phyloP scores from a whole-genome alignment of 148 eudicot species.

The Hydrangea macrophylla region DNA sequence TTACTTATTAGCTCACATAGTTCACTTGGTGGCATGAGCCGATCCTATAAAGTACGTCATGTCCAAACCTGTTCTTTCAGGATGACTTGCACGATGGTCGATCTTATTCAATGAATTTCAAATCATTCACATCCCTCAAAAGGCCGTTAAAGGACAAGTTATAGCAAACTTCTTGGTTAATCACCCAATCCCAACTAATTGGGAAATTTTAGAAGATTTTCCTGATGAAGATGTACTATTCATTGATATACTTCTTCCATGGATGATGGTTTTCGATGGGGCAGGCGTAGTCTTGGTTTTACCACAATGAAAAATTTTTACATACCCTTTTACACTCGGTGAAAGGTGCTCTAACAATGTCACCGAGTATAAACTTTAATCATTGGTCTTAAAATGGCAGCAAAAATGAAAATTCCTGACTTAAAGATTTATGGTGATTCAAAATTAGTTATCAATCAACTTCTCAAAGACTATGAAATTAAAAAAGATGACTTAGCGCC shows the following conservation, averaged over 20 bases:
- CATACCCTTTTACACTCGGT: slow-evolving; percentile 1
- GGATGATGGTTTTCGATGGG: neutral
- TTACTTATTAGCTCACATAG: no score
- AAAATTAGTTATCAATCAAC: no score
- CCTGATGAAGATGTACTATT: slow-evolving; percentile 8
- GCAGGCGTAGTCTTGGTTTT: neutral
- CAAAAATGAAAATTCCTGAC: neutral
- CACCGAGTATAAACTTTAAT: slow-evolving; percentile 4
- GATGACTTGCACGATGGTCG: no score
- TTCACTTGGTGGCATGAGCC: no score
- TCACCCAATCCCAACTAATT: neutral
- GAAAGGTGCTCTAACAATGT: no score
- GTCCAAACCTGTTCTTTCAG: no score
- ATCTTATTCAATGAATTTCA: neutral
- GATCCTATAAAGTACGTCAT: no score
- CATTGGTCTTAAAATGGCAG: slow-evolving; percentile 9
- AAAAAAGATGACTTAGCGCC: neutral
- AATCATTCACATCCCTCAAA: slow-evolving; percentile 2
- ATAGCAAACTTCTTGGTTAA: slow-evolving; percentile 1
- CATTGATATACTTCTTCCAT: no score
- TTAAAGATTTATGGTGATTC: neutral
- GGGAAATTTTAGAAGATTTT: neutral
- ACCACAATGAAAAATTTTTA: neutral
- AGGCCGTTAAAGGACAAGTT: neutral
- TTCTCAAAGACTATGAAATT: neutral